Evolutionary conservation across 495 filamentous ascomycete species (phyloP), one percentile per base, ranked within the genome.

Genomic region (Cercophora sp.): DNA sequence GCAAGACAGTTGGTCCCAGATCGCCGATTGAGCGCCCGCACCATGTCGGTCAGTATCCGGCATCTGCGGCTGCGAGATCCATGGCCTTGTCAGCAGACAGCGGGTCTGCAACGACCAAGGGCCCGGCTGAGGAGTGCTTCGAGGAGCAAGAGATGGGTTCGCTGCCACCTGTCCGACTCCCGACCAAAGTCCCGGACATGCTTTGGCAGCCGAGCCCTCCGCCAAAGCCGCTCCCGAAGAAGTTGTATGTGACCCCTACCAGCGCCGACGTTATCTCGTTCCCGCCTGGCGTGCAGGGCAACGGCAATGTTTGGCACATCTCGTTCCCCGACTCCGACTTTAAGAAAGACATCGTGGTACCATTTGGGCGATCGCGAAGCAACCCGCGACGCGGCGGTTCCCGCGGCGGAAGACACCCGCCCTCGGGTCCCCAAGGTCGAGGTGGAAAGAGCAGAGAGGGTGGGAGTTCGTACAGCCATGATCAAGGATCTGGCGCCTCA

Each of bases 121-220:
- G 80, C 20, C 84, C 86, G 58, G 85, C 84, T 25, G 88, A 92
- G 55, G 86, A 85, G 51, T 86, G 89, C 56, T 89, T 92, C 49
- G 88, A 89, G 53, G 86, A 91, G 62, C 86, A 86, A 52, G 88
- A 90, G 65, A 86, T 85, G 64, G 88, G 86, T 4, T 90, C 86
- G 35, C 66, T 87, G 18, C 87, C 87, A 9, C 76, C 80, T 27
- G 80, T 92, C 13, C 80, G 77, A 42, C 73, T 91, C 3, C 86
- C 88, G 10, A 72, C 70, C 19, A 75, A 74, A 51, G 77, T 81
- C 22, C 83, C 85, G 6, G 73, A 79, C 15, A 63, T 67, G 35
- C 60, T 69, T 58, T 71, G 81, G 80, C 62, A 71, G 61, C 66
- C 70, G 24, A 62, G 60, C n/a, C 65, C 68, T 10, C 20, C 65